These are phyloP conservation scores for Arabidopsis hybrid DNA, from an alignment of 441 rosid species.

Conservation along the genomic window DNA sequence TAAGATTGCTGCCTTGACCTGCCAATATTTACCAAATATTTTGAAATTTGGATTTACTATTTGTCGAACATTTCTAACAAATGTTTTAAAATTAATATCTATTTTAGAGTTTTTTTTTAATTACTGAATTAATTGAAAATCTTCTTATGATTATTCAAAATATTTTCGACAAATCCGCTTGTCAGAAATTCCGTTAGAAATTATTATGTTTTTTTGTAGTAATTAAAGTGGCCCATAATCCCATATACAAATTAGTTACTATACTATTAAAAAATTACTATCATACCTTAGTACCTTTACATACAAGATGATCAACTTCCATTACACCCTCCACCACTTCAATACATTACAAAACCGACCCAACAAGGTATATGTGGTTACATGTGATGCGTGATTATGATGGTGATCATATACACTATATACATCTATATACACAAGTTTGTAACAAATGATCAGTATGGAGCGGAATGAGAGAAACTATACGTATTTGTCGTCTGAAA, in stretches of 20 bases:
- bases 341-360: slow-evolving; percentile 30
- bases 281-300: slow-evolving; percentile 6
- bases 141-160: too few species aligned
- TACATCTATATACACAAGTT: slow-evolving; percentile 11
- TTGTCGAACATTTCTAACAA: too few species aligned
- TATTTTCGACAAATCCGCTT: too few species aligned
- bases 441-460: slow-evolving; percentile 4
- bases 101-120: too few species aligned
- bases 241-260: slow-evolving; percentile 11
- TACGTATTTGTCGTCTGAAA: slow-evolving; percentile 38
- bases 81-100: too few species aligned
- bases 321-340: slow-evolving; percentile 24
- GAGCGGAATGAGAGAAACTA: slow-evolving; percentile 41
- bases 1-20: too few species aligned
- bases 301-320: slow-evolving; percentile 17
- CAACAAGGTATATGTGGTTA: slow-evolving; percentile 23
- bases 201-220: too few species aligned
- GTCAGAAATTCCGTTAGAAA: too few species aligned
- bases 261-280: not conserved
- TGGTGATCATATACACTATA: slow-evolving; percentile 19
- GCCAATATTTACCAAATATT: too few species aligned
- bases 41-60: too few species aligned
- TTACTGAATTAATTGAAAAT: too few species aligned
- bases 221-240: too few species aligned
- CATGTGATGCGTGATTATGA: slow-evolving; percentile 18